phyloP scores from a whole-genome alignment of 208 protist species.

The Trypanosoma conorhini region DNA sequence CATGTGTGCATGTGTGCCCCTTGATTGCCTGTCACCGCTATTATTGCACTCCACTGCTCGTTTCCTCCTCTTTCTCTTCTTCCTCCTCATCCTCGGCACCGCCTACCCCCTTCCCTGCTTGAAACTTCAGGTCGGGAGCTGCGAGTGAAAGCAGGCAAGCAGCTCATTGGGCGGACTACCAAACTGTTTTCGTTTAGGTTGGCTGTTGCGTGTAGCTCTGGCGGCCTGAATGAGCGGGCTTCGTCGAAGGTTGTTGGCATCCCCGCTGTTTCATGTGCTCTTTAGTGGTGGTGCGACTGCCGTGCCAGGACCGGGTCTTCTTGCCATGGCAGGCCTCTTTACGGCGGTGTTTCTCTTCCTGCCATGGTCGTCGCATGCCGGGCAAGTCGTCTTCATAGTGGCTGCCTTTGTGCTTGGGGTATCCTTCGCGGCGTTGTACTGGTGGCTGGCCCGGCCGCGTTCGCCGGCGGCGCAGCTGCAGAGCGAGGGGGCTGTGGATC shows the following conservation, averaged over 20 bases:
- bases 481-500: background rate
- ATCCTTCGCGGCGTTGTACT: conserved; percentile 46
- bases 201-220: background rate
- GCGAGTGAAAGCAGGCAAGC: too few relatives aligned
- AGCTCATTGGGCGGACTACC: too few relatives aligned
- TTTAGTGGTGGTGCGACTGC: conserved; percentile 13
- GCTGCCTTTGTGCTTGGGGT: conserved; percentile 44
- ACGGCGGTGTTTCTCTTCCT: conserved; percentile 71
- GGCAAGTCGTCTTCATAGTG: conserved; percentile 73
- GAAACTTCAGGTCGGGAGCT: too few relatives aligned
- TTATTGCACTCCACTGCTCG: background rate
- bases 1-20: background rate
- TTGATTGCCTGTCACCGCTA: background rate
- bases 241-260: background rate
- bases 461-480: background rate
- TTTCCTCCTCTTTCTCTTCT: conserved; percentile 4
- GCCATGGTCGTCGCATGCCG: conserved; percentile 57
- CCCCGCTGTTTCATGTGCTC: background rate
- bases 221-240: background rate
- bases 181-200: too few relatives aligned
- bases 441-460: conserved; percentile 9
- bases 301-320: conserved; percentile 31
- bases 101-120: too few relatives aligned
- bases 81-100: background rate
- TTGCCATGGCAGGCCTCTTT: conserved; percentile 38